phyloP scores from a whole-genome alignment of 768 basidiomycete genomes.

The Russula virescens region DNA sequence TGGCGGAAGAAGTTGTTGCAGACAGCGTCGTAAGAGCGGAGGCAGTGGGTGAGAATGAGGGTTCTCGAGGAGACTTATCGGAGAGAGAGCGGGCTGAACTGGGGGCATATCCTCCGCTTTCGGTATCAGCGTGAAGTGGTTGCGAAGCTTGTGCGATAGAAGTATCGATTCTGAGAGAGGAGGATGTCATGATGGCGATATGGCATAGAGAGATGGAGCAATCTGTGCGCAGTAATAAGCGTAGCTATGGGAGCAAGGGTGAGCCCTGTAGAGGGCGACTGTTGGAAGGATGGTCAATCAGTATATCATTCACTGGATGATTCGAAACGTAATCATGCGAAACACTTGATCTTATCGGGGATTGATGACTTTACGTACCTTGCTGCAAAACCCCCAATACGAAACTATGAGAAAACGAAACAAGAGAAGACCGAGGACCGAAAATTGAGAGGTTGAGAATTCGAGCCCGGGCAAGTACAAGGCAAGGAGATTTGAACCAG shows the following conservation, averaged over 20 bases:
- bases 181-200: constrained; percentile 26
- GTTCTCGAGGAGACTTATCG: constrained; percentile 20
- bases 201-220: constrained; percentile 24
- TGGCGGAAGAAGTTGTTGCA: constrained; percentile 18
- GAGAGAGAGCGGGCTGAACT: constrained; percentile 16
- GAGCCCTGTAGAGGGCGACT: neutral
- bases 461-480: constrained; percentile 3
- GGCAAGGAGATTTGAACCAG: constrained; percentile 6
- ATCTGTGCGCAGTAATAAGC: constrained; percentile 1
- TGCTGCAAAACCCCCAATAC: neutral
- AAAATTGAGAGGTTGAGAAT: neutral
- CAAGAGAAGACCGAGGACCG: constrained; percentile 2
- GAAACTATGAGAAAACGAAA: neutral
- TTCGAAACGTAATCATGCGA: neutral
- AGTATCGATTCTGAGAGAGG: constrained; percentile 33
- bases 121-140: constrained; percentile 25
- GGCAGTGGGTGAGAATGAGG: constrained; percentile 17
- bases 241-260: neutral
- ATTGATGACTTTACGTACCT: constrained; percentile 8
- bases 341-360: constrained; percentile 1
- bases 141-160: constrained; percentile 26
- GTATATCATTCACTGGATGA: neutral
- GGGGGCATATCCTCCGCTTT: constrained; percentile 4
- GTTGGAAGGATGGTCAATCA: neutral
- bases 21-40: constrained; percentile 21